Evolutionary conservation across 768 basidiomycete species (phyloP).

Genomic region (Tubosaeta brunneosetosa): DNA sequence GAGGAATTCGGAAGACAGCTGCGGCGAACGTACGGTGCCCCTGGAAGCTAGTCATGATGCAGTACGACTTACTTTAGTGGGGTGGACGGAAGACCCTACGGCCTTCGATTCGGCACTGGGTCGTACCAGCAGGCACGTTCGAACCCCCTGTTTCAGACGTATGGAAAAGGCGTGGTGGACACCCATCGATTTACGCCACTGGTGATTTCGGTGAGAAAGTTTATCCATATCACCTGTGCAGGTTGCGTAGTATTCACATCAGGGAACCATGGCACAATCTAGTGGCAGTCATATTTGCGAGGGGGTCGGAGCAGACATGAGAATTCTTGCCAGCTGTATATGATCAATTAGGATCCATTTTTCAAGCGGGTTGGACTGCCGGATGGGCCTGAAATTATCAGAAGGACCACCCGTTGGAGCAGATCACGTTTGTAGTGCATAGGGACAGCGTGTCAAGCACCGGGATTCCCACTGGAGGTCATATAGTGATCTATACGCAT

Average conservation of each 20-base stretch:
- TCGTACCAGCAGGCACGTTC: constrained; percentile 5
- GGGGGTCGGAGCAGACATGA: background rate
- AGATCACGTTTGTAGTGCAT: background rate
- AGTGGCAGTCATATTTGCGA: constrained; percentile 2
- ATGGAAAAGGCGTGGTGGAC: constrained; percentile 13
- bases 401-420: background rate
- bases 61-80: background rate
- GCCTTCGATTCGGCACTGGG: background rate
- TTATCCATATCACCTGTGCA: constrained; percentile 1
- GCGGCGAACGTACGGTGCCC: background rate
- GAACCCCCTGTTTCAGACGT: background rate
- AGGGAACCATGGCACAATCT: background rate
- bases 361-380: too few relatives aligned
- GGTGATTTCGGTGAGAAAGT: background rate
- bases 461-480: background rate
- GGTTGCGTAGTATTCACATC: constrained; percentile 1
- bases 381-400: background rate
- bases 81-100: background rate
- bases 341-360: too few relatives aligned
- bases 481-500: background rate
- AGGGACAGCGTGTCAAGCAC: background rate
- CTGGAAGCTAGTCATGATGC: background rate
- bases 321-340: background rate
- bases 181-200: constrained; percentile 3
- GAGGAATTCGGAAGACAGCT: background rate